Base-by-base conservation (phyloP, 805 yeast species). In the Yarrowia sp. region DNA sequence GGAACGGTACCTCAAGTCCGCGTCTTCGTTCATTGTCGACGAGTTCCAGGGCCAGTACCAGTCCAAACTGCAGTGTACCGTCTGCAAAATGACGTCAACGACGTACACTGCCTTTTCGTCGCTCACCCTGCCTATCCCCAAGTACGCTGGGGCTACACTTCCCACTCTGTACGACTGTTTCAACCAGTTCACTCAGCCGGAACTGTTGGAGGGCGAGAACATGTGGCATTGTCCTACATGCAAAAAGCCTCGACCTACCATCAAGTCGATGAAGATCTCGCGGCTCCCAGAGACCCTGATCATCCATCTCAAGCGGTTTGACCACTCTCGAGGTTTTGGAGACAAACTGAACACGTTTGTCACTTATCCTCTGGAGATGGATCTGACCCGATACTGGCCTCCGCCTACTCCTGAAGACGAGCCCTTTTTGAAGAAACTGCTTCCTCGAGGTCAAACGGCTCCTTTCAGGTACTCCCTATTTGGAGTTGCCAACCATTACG, bases 11-110 rank as follows among this genome's bases (percentile, higher is more conserved):
- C 79, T 91, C 68, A 87, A 87, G 69, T 84, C 90, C 22, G 92
- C 93, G 75, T 87, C 89, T 72, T 91, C 97, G 48, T 83, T 88
- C 1, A 84, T 93, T 32, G 95, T 90, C 2, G 93, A 90, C 72
- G 83, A 86, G 65, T 91, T 91, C 76, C 97, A 91, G 75, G 98
- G 98, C 0, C 98, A 93, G 77, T 90, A 89, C 74, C 83, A 89
- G 61, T 90, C 96, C n/a, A 88, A 86, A 67, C 80, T 93, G 73
- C 84, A 82, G 73, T 93, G 98, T 77, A 77, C 87, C 58, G 84
- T 82, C 41, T 93, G 98, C 78, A 82, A 83, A 0, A 82, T 81
- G 40, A 90, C 97, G 0, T 91, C 97, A 0, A 91, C 97, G 0
- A 91, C 97, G 0, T 93, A 87, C 75, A 92, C 89, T 73, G 86